A percentile compares a stretch with the other conserved stretches of the same genome.
Evolutionary conservation across 2,329 filamentous ascomycete genomes (phyloP).

Genomic region (Chrysoporthe puriensis): DNA sequence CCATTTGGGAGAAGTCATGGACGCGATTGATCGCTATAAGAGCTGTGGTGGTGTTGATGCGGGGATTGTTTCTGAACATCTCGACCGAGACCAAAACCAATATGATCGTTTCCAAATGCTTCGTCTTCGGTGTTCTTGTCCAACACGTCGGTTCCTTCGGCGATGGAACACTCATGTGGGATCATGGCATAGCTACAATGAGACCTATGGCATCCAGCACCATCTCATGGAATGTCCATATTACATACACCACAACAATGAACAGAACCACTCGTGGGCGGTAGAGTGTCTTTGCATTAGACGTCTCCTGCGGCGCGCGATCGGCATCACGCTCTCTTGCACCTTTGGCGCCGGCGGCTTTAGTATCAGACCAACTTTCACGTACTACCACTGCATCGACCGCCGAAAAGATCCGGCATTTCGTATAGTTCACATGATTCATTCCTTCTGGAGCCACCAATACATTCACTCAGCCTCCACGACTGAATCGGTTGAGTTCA

Average conservation of each 20-base stretch:
- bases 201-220: not conserved
- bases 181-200: not conserved
- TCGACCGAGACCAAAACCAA: not conserved
- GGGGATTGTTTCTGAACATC: not conserved
- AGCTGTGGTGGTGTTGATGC: not conserved
- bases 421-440: not conserved
- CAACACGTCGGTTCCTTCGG: not conserved
- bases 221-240: not conserved
- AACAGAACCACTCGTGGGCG: not conserved
- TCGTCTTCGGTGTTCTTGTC: not conserved
- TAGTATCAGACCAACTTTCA: not conserved
- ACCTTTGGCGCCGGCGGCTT: not conserved
- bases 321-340: not conserved
- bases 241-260: not conserved
- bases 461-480: accelerated
- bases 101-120: not conserved
- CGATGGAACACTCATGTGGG: not conserved
- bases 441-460: not conserved
- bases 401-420: not conserved
- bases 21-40: not conserved
- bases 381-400: not conserved
- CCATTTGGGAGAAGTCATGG: not conserved
- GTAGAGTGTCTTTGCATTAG: not conserved
- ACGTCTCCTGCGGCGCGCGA: not conserved
- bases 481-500: not conserved